Conservation (phyloP, 805 yeast species). For the Candida sithepensis region DNA sequence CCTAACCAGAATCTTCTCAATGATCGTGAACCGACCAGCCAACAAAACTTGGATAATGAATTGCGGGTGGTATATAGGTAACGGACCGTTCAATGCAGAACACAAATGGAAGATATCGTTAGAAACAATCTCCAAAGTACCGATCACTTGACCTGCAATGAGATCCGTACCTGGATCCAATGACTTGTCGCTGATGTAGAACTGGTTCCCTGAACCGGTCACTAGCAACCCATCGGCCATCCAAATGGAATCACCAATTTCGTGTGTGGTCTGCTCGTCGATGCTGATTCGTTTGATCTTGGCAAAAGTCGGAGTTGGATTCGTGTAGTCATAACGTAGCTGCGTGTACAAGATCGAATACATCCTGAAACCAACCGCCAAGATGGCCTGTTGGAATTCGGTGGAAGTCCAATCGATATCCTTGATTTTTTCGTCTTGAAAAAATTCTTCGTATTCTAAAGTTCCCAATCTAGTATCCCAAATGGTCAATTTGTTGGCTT, state of each 20-base stretch:
- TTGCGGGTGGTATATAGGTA: constrained; percentile 91
- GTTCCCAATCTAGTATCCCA: constrained; percentile 76
- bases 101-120: constrained; percentile 65
- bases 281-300: constrained; percentile 73
- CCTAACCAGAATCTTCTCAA: constrained; percentile 50
- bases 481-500: constrained; percentile 52
- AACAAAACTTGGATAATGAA: constrained; percentile 71
- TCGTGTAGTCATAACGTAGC: constrained; percentile 84
- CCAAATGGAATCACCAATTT: constrained; percentile 90
- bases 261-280: constrained; percentile 66
- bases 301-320: constrained; percentile 70
- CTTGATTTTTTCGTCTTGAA: constrained; percentile 37
- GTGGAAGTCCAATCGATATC: constrained; percentile 91
- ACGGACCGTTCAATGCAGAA: constrained; percentile 78
- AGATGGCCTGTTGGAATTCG: constrained; percentile 58
- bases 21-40: constrained; percentile 53
- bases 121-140: constrained; percentile 52
- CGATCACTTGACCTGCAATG: constrained; percentile 51
- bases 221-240: constrained; percentile 72
- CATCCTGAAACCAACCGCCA: constrained; percentile 73
- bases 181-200: constrained; percentile 72
- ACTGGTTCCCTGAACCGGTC: constrained; percentile 86
- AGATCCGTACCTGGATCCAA: constrained; percentile 50
- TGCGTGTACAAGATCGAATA: constrained; percentile 72
- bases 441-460: constrained; percentile 56